Evolutionary conservation across 2,329 filamentous ascomycete species (phyloP), one percentile per base, ranked within the genome.

Genomic region (Venturia asperata): DNA sequence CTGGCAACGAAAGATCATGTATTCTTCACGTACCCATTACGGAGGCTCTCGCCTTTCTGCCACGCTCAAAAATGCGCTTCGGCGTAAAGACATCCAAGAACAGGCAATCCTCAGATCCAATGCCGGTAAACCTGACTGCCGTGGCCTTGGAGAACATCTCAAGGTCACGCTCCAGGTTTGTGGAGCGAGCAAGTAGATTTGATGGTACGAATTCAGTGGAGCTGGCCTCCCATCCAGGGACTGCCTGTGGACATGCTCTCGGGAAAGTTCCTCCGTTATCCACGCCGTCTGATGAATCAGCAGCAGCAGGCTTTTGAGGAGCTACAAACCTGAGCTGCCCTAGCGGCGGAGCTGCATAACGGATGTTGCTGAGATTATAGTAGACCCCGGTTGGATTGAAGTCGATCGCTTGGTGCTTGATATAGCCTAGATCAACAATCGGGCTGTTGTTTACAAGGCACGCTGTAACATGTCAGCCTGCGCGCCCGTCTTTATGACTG

Each of bases 301-400:
- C 21, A 7, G 21, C 47, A 27, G 47, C 72, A 3, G 80, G 79
- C 11, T 74, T 68, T 27, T 74, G 73, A 2, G 83, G 82, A 39
- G 78, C 77, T 21, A 75, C 75, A 68, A 83, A 85, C 30, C 83
- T 76, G 56, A 83, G 71, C 17, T 82, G 69, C 11, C 80, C 82
- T 2, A 81, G 67, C 1, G 83, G 83, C 17, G 83, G 78, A 34
- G 80, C 79, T 6, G 81, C 83, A 71, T 81, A 85, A 55, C 82
- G 78, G 67, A 85, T 83, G 68, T 85, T 84, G 63, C 74, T 79
- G 73, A 85, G 85, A 67, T 80, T 82, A 72, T 83, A 84, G 67
- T 79, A 75, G 27, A 74, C 71, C n/a, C 72, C 72, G 66, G 74
- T 70, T 77, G 78, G 77, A 72, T 82, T 81, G 69, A 77, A 78